A percentile compares a stretch with the other conserved stretches of the same genome.
These are phyloP conservation scores for Lentinula raphanica DNA, from an alignment of 768 basidiomycete species.

Conservation along the genomic window DNA sequence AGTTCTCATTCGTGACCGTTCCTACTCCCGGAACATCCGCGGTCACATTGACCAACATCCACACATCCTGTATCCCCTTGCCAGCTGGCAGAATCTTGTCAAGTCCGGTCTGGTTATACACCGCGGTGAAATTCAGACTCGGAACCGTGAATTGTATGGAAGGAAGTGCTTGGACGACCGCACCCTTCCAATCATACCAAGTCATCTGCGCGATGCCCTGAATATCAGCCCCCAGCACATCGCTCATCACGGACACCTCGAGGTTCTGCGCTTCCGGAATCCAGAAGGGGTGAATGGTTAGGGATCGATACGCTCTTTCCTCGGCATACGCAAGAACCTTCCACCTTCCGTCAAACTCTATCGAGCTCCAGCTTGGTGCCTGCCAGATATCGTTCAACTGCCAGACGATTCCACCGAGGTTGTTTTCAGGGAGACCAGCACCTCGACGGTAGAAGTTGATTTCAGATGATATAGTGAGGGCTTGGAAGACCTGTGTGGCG, in stretches of 20 bases:
- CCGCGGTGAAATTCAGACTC: slow-evolving; percentile 43
- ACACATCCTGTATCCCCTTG: slow-evolving; percentile 37
- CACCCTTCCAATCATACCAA: slow-evolving; percentile 55
- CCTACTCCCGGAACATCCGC: slow-evolving; percentile 31
- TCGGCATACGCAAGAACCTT: slow-evolving; percentile 53
- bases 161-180: slow-evolving; percentile 29
- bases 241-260: slow-evolving; percentile 46
- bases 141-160: slow-evolving; percentile 36
- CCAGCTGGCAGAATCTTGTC: slow-evolving; percentile 40
- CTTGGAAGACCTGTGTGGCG: slow-evolving; percentile 58
- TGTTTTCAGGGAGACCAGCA: slow-evolving; percentile 53
- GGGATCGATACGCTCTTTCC: slow-evolving; percentile 37
- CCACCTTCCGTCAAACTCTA: slow-evolving; percentile 57
- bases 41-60: slow-evolving; percentile 46
- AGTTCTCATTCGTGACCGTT: slow-evolving; percentile 46
- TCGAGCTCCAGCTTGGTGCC: slow-evolving; percentile 48
- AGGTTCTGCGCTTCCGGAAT: slow-evolving; percentile 41
- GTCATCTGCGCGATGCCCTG: slow-evolving; percentile 43
- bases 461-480: slow-evolving; percentile 54
- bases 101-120: slow-evolving; percentile 36
- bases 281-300: slow-evolving; percentile 55
- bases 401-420: slow-evolving; percentile 55
- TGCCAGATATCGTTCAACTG: slow-evolving; percentile 62
- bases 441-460: slow-evolving; percentile 56
- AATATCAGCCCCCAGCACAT: slow-evolving; percentile 40